Evolutionary conservation across 2,329 filamentous ascomycete species (phyloP).

Genomic region (Dactylellina drechsleri): DNA sequence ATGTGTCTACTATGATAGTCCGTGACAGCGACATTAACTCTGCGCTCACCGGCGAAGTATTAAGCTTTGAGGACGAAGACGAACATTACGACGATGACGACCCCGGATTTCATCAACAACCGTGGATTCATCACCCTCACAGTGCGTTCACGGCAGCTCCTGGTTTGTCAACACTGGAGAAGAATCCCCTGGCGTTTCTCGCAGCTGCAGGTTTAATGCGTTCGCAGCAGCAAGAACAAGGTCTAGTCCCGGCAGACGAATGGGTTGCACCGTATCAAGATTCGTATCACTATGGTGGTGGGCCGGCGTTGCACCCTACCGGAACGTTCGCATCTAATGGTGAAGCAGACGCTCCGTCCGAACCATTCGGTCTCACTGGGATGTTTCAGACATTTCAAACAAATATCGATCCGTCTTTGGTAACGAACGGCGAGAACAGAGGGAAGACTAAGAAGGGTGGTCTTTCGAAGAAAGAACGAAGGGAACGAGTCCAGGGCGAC

Average conservation of each 20-base stretch:
- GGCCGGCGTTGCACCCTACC: constrained; percentile 33
- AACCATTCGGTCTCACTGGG: constrained; percentile 33
- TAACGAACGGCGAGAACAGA: constrained; percentile 12
- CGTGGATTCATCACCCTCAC: constrained; percentile 17
- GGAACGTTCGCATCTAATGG: constrained; percentile 33
- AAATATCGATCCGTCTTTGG: constrained; percentile 25
- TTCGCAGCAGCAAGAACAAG: constrained; percentile 40
- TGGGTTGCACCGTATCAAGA: constrained; percentile 34
- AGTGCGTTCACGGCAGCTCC: constrained; percentile 11
- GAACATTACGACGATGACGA: not conserved
- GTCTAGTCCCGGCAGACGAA: constrained; percentile 6
- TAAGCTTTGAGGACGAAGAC: constrained; percentile 1
- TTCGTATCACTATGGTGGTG: constrained; percentile 22
- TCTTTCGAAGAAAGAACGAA: constrained; percentile 36
- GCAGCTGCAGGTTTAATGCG: constrained; percentile 55
- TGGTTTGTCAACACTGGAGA: constrained; percentile 47
- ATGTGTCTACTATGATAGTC: constrained; percentile 5
- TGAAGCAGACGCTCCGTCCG: constrained; percentile 34
- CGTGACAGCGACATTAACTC: constrained; percentile 41
- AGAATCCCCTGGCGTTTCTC: constrained; percentile 54
- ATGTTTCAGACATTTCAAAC: constrained; percentile 18
- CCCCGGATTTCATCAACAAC: constrained; percentile 5
- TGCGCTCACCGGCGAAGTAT: constrained; percentile 20
- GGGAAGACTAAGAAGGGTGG: constrained; percentile 24
- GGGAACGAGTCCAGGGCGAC: constrained; percentile 46